Base-by-base conservation (phyloP, 306 rosid species). In the Fragaria vesca region DNA sequence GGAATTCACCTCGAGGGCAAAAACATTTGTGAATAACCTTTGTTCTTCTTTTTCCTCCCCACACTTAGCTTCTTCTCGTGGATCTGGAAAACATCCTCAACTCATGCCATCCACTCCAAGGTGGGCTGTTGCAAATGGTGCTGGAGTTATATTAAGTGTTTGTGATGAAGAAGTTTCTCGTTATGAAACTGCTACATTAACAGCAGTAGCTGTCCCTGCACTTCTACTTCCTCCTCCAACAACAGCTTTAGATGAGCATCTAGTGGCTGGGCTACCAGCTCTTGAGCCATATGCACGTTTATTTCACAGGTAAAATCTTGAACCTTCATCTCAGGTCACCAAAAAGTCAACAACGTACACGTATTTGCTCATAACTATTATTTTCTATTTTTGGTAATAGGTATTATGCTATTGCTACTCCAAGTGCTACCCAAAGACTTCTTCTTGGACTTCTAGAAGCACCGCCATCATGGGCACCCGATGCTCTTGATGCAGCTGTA, bases 401-500 rank as follows among this genome's bases (percentile, higher is more conserved):
- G 85, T 95, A 95, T 82, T 95, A 95, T 85, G 97, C 98, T 76
- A 90, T 95, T 91, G 98, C 98, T 77, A 95, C 98, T 81, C 98
- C 98, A 77, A 95, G 98, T 89, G 97, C 98, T 77, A 95, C 98
- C 47, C 98, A 95, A 81, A 91, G 98, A 87, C 98, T 95, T 81
- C 97, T 95, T 83, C 93, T 92, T 74, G 98, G 98, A 76, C 97
- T 95, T 78, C 82, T 95, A 72, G 98, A 95, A 88, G 98, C 98
- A 66, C 98, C 98, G 6, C 98, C 98, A 32, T 95, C 98, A 3
- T 95, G 98, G 98, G 98, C 98, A 80, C 98, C 98, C 16, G 98
- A 95, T 88, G 98, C 98, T 76, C 98, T 95, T 75, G 98, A 95
- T 86, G 98, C 98, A 47, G 95, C 97, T 70, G 97, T 95, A 65